These are phyloP conservation scores for Inga leiocalycina DNA, from an alignment of 306 rosid species.

Conservation along the genomic window DNA sequence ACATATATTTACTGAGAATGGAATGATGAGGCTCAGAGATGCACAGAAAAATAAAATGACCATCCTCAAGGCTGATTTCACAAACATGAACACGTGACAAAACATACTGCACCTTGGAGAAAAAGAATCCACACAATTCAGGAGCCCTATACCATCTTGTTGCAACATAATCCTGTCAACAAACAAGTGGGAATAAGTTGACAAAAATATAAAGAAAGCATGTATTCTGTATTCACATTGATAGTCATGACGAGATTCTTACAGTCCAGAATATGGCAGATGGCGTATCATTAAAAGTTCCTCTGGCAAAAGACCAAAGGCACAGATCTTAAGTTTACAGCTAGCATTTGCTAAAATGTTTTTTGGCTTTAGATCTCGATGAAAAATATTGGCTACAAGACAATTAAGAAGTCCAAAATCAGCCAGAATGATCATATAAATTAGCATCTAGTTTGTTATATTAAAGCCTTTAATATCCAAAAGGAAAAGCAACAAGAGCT, in stretches of 20 bases:
- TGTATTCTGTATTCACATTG: constrained; percentile 2
- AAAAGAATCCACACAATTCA: constrained; percentile 96
- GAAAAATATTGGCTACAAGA: constrained; percentile 93
- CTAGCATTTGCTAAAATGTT: constrained; percentile 98
- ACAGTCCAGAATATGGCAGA: constrained; percentile 99
- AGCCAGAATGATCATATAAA: constrained; percentile 29
- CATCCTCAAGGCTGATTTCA: constrained; percentile 8
- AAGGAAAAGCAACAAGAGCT: constrained; percentile 22
- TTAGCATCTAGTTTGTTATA: constrained; percentile 23
- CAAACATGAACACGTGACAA: constrained; percentile 25
- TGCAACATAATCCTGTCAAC: constrained; percentile 88
- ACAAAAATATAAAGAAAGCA: constrained; percentile 19
- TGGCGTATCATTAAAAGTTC: constrained; percentile 97
- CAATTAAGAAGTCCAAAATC: constrained; percentile 42
- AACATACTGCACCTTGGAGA: constrained; percentile 75
- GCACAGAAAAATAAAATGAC: constrained; percentile 2
- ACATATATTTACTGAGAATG: constrained; percentile 10
- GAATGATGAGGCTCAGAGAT: constrained; percentile 17
- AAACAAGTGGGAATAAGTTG: constrained; percentile 37
- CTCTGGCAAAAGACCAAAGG: constrained; percentile 96
- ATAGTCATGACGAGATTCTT: constrained; percentile 36
- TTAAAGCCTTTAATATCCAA: background rate
- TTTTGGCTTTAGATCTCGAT: constrained; percentile 96
- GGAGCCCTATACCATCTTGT: constrained; percentile 99
- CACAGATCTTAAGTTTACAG: constrained; percentile 98